A percentile compares a stretch with the other conserved stretches of the same genome.
These are phyloP conservation scores for Mycena albidolilacea DNA, from an alignment of 768 basidiomycete species.

Conservation along the genomic window DNA sequence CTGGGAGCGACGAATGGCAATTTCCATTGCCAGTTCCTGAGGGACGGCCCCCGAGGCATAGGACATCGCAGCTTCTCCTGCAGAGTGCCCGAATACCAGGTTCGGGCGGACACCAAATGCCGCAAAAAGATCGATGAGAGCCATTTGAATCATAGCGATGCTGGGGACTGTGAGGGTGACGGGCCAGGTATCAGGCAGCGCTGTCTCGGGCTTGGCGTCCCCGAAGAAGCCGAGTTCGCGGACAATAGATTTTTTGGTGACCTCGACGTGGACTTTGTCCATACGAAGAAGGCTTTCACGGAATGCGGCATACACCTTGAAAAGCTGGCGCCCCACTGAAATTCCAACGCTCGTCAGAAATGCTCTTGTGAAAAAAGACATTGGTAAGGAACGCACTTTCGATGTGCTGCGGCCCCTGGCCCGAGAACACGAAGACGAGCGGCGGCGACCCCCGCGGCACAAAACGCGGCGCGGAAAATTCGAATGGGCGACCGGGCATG, in stretches of 20 bases:
- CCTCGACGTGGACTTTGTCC: conserved; percentile 50
- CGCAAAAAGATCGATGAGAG: too few relatives aligned
- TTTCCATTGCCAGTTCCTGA: too few relatives aligned
- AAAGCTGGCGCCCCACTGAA: conserved; percentile 56
- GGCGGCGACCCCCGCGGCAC: conserved; percentile 45
- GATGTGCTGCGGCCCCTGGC: conserved; percentile 5
- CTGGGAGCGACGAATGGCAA: too few relatives aligned
- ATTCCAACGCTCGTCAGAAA: not conserved
- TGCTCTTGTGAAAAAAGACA: conserved; percentile 4
- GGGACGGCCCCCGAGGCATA: too few relatives aligned
- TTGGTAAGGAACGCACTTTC: conserved; percentile 42
- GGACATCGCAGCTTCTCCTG: too few relatives aligned
- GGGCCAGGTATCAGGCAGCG: too few relatives aligned
- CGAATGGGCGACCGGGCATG: conserved; percentile 3
- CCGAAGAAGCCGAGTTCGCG: too few relatives aligned
- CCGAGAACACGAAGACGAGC: conserved; percentile 35
- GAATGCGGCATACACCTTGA: conserved; percentile 53
- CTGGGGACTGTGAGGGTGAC: too few relatives aligned
- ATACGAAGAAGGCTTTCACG: conserved; percentile 54
- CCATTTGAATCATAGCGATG: too few relatives aligned
- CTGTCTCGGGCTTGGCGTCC: too few relatives aligned
- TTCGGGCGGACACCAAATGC: too few relatives aligned
- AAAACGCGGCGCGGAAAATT: conserved; percentile 49
- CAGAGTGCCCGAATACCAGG: too few relatives aligned
- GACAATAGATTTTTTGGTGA: conserved; percentile 55